Percentiles rank a stretch among this genome's conserved stretches.
Conservation (phyloP, 257 asterid species). For the Nemophila menziesii region DNA sequence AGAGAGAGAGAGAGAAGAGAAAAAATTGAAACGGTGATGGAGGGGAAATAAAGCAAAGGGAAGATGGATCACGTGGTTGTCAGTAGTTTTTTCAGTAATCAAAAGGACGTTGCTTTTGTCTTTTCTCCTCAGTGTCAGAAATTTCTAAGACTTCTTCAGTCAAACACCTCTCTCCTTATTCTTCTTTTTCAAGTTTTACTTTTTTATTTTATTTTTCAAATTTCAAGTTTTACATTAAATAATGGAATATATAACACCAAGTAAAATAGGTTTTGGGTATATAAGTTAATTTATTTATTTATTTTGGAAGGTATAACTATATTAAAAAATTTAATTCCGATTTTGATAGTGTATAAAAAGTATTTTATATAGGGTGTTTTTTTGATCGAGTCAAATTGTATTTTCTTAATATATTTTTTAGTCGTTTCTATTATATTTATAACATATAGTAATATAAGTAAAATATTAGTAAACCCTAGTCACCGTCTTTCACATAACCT, state of each 20-base stretch:
- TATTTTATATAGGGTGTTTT: no score
- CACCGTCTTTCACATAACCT: no score
- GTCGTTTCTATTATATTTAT: no score
- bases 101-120: constrained; percentile 14
- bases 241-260: background rate
- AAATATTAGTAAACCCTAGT: no score
- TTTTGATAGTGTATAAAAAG: no score
- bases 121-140: constrained; percentile 23
- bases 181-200: background rate
- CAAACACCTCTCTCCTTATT: constrained; percentile 1
- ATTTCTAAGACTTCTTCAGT: constrained; percentile 10
- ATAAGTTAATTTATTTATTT: no score
- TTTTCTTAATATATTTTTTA: no score
- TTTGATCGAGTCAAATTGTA: no score
- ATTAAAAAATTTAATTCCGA: no score
- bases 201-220: background rate
- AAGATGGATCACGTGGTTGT: constrained; percentile 59
- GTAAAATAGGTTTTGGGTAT: background rate
- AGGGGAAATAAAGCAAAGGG: constrained; percentile 6
- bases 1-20: no score
- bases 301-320: no score
- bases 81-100: constrained; percentile 25
- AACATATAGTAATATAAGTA: no score
- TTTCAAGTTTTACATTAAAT: background rate
- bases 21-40: constrained; percentile 19